phyloP scores from a whole-genome alignment of 352 stramenopile species.

The Globisporangium paddicum region DNA sequence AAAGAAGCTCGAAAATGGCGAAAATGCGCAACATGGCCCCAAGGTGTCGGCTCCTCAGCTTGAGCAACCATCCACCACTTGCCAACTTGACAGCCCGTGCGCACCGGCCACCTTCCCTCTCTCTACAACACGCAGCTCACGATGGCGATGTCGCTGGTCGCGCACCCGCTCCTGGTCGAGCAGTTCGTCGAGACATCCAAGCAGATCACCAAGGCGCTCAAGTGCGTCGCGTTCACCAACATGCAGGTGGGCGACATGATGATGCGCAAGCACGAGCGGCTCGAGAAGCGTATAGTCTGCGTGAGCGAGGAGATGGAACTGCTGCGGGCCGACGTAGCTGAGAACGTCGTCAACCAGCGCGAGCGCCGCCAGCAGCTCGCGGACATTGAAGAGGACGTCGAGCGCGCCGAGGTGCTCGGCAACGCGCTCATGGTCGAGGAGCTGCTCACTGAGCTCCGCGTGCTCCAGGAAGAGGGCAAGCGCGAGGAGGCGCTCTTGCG shows the following conservation, averaged over 20 bases:
- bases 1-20: background rate
- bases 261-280: conserved; percentile 39
- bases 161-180: conserved; percentile 22
- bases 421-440: conserved; percentile 42
- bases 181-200: conserved; percentile 40
- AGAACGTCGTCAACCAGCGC: conserved; percentile 48
- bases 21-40: too few species aligned
- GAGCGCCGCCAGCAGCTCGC: conserved; percentile 36
- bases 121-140: background rate
- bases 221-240: conserved; percentile 56
- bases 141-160: conserved; percentile 31
- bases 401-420: conserved; percentile 47
- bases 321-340: conserved; percentile 38
- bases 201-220: conserved; percentile 62
- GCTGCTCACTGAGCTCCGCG: conserved; percentile 40
- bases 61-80: background rate
- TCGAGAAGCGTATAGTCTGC: conserved; percentile 33
- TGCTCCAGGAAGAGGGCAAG: conserved; percentile 42
- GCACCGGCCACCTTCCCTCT: background rate
- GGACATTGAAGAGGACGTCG: conserved; percentile 50
- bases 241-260: conserved; percentile 60
- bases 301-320: conserved; percentile 49
- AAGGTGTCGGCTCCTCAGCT: too few species aligned
- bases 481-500: conserved; percentile 37
- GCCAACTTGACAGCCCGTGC: conserved; percentile 8